Evolutionary conservation across 179 eudicot genomes (phyloP).

Genomic region (Camellia oleifera): DNA sequence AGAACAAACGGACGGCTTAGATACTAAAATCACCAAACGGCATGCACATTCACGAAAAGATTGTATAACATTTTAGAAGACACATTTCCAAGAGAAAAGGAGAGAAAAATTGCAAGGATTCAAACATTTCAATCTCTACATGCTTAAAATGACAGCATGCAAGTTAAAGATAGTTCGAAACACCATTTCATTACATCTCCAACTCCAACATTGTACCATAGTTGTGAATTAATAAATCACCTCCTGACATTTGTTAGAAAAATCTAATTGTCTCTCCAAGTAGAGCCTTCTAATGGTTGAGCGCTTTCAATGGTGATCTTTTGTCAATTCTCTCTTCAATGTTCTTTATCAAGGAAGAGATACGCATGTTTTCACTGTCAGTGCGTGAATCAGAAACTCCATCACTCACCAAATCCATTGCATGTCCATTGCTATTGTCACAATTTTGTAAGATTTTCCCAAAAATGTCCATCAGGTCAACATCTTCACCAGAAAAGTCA

Average conservation of each 20-base stretch:
- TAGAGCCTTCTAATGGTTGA: constrained; percentile 30
- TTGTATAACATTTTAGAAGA: no score
- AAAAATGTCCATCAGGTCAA: constrained; percentile 38
- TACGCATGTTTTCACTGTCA: background rate
- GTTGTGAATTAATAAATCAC: no score
- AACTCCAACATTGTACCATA: no score
- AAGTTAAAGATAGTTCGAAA: no score
- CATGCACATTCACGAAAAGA: no score
- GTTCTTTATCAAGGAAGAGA: constrained; percentile 24
- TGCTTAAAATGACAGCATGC: no score
- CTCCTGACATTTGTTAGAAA: background rate
- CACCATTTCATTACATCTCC: no score
- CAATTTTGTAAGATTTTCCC: constrained; percentile 24
- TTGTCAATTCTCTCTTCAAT: constrained; percentile 24
- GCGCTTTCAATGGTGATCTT: constrained; percentile 47
- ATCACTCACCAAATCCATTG: constrained; percentile 11
- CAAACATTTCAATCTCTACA: no score
- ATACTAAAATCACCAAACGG: no score
- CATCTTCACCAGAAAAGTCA: constrained; percentile 35
- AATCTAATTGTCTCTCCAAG: background rate
- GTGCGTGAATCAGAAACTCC: constrained; percentile 2
- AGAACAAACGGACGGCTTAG: no score
- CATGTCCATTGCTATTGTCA: constrained; percentile 15
- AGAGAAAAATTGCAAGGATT: no score
- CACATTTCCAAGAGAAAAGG: no score